Percentiles rank a stretch among this genome's conserved stretches.
Evolutionary conservation across 345 rosid genomes (phyloP).

Genomic region (Salix brachista): DNA sequence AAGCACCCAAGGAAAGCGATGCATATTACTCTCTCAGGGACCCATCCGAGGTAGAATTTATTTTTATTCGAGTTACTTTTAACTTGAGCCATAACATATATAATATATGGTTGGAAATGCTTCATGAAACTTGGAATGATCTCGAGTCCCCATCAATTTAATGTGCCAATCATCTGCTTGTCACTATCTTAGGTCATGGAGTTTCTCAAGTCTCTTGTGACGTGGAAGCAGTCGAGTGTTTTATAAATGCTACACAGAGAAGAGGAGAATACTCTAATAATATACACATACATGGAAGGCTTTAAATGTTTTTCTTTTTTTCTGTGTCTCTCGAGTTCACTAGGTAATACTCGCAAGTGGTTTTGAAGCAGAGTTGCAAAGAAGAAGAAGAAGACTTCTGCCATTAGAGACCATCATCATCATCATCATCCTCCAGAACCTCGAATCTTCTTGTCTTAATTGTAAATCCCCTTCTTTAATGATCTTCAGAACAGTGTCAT

Average conservation of each 20-base stretch:
- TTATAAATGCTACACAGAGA: slow-evolving; percentile 11
- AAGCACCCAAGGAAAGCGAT: slow-evolving; percentile 70
- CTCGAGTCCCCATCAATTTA: not conserved
- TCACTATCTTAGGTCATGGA: slow-evolving; percentile 68
- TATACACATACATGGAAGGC: slow-evolving; percentile 10
- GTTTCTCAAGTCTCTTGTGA: slow-evolving; percentile 67
- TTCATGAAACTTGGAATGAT: not conserved
- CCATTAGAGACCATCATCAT: not conserved
- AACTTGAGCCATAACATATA: not conserved
- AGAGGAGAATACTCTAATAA: slow-evolving; percentile 9
- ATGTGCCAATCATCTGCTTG: not conserved
- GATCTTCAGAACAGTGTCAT: not conserved
- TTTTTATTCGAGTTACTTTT: not conserved
- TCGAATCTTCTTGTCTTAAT: slow-evolving; percentile 25
- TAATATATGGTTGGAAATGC: not conserved
- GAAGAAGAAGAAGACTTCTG: not conserved
- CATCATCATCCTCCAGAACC: not conserved
- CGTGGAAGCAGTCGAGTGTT: slow-evolving; percentile 59
- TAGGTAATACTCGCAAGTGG: slow-evolving; percentile 13
- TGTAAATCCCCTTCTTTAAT: slow-evolving; percentile 37
- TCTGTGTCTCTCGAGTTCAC: not conserved
- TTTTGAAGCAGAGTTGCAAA: slow-evolving; percentile 23
- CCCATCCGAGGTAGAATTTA: slow-evolving; percentile 66
- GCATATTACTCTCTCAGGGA: slow-evolving; percentile 83
- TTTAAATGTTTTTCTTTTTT: not conserved